Evolutionary conservation across 805 yeast genomes (phyloP).

Genomic region (Starmerella apis): DNA sequence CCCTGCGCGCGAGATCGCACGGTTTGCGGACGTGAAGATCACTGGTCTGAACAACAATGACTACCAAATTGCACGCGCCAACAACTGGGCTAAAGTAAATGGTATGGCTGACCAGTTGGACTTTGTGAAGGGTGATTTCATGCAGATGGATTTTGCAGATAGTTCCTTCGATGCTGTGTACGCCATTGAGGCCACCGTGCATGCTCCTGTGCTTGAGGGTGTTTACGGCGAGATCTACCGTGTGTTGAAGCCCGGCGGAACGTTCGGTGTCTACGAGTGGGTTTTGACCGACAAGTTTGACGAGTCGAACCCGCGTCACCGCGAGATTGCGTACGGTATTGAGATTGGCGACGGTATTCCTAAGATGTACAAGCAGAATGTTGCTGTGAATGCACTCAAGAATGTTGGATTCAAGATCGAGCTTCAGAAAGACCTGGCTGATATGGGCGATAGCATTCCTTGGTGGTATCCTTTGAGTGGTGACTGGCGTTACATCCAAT

Average conservation of each 20-base stretch:
- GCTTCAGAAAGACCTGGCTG: constrained; percentile 73
- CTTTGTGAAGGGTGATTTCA: constrained; percentile 94
- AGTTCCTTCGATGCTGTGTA: constrained; percentile 90
- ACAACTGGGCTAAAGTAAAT: constrained; percentile 57
- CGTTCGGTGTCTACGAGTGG: constrained; percentile 98
- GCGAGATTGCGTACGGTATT: constrained; percentile 91
- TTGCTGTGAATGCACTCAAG: constrained; percentile 77
- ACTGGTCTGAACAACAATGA: constrained; percentile 95
- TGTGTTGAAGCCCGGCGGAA: constrained; percentile 95
- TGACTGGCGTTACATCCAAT: constrained; percentile 79
- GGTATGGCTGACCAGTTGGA: constrained; percentile 62
- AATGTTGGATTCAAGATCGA: constrained; percentile 78
- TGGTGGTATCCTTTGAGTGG: constrained; percentile 98
- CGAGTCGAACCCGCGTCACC: constrained; percentile 75
- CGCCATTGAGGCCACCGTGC: constrained; percentile 97
- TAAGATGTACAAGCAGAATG: constrained; percentile 78
- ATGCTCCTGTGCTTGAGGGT: constrained; percentile 93
- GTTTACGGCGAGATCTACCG: constrained; percentile 90
- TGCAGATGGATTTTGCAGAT: constrained; percentile 95
- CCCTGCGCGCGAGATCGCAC: constrained; percentile 90
- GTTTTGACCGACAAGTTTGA: constrained; percentile 94
- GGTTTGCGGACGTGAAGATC: constrained; percentile 78
- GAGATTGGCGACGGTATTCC: constrained; percentile 99
- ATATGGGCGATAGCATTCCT: constrained; percentile 70
- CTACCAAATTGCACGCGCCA: constrained; percentile 85